phyloP scores from a whole-genome alignment of 495 filamentous ascomycete species.

The Neurospora terricola region DNA sequence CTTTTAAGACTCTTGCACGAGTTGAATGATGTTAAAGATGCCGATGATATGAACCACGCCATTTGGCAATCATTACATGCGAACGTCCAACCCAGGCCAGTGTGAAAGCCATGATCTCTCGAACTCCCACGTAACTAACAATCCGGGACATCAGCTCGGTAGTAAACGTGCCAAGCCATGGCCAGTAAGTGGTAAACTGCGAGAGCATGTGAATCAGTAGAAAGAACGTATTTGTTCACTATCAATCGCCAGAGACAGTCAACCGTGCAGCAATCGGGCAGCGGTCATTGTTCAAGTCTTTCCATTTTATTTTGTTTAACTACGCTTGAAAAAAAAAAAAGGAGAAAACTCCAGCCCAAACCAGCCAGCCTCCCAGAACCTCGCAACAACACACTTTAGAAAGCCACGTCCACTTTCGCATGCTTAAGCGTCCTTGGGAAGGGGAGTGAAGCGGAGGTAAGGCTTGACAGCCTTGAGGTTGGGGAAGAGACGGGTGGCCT shows the following conservation, averaged over 20 bases:
- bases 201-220: neutral
- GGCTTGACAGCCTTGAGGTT: constrained; percentile 91
- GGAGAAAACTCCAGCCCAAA: neutral
- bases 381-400: neutral
- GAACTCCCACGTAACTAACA: neutral
- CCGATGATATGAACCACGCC: neutral
- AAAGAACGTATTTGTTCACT: neutral
- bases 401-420: neutral
- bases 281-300: neutral
- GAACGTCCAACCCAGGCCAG: neutral
- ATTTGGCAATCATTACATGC: neutral
- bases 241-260: neutral
- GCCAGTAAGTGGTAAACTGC: neutral
- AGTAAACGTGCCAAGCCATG: neutral
- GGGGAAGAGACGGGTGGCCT: constrained; percentile 85
- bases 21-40: neutral
- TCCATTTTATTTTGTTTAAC: neutral
- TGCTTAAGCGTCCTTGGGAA: constrained; percentile 41
- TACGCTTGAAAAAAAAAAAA: neutral
- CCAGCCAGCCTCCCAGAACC: neutral
- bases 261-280: neutral
- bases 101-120: neutral
- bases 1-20: neutral
- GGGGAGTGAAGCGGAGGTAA: constrained; percentile 65
- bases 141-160: neutral